Evolutionary conservation across 371 early-diverging fungal species (phyloP).

Genomic region (Circinella minor): DNA sequence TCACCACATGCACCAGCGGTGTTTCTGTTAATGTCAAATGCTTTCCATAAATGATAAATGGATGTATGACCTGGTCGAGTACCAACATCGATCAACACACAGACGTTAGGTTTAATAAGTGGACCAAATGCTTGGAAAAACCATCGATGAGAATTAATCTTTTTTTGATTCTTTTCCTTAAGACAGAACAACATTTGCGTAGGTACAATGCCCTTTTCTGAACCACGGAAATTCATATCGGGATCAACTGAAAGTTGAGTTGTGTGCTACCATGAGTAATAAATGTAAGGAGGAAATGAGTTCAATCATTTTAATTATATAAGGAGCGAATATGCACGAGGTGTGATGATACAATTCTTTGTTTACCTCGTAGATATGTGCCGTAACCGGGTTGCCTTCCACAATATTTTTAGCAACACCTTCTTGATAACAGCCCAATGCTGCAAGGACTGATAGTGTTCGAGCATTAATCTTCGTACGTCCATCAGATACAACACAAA

Average conservation of each 20-base stretch:
- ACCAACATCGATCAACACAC: conserved; percentile 93
- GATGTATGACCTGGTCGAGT: conserved; percentile 89
- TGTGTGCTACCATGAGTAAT: conserved; percentile 63
- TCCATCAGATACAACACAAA: conserved; percentile 85
- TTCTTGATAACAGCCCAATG: conserved; percentile 84
- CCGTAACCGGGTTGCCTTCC: conserved; percentile 68
- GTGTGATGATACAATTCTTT: neutral
- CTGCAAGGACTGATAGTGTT: conserved; percentile 71
- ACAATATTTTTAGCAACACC: conserved; percentile 77
- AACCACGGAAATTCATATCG: conserved; percentile 74
- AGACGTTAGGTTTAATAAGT: conserved; percentile 85
- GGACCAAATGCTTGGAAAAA: conserved; percentile 96
- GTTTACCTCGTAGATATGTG: conserved; percentile 79
- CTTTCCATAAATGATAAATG: conserved; percentile 93
- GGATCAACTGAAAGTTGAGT: conserved; percentile 84
- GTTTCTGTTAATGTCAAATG: conserved; percentile 85
- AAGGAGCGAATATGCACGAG: conserved; percentile 5
- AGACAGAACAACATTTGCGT: conserved; percentile 92
- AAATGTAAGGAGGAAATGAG: neutral
- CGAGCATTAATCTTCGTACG: conserved; percentile 69
- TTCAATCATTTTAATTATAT: neutral
- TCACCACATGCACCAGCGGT: conserved; percentile 97
- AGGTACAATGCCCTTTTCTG: conserved; percentile 81
- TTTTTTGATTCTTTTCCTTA: conserved; percentile 91
- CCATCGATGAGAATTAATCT: conserved; percentile 98